These are phyloP conservation scores for Populus deltoides DNA, from an alignment of 345 rosid species.

Conservation along the genomic window DNA sequence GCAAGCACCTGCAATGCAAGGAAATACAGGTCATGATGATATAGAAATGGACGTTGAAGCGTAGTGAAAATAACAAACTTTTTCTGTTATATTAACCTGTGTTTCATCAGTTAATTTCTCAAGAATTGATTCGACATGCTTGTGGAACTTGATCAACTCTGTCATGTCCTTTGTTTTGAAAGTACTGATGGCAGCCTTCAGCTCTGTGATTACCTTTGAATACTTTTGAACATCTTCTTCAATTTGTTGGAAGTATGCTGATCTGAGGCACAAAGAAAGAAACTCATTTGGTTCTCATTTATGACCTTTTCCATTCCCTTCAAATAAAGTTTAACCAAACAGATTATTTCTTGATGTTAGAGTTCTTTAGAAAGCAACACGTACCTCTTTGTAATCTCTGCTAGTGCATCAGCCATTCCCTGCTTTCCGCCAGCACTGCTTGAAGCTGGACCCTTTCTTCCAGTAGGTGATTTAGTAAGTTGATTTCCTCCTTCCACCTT, in stretches of 20 bases:
- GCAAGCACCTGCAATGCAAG: constrained; percentile 59
- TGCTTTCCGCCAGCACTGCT: constrained; percentile 54
- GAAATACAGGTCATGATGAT: neutral
- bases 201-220: constrained; percentile 48
- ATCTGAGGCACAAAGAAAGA: constrained; percentile 37
- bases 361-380: neutral
- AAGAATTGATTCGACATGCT: constrained; percentile 71
- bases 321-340: neutral
- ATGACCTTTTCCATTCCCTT: neutral
- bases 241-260: constrained; percentile 83
- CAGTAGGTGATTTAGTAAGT: constrained; percentile 31
- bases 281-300: constrained; percentile 2
- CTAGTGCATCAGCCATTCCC: constrained; percentile 98
- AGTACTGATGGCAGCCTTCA: constrained; percentile 49
- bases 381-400: constrained; percentile 86
- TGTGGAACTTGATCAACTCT: constrained; percentile 66
- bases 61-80: neutral
- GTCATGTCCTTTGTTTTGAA: constrained; percentile 80
- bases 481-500: constrained; percentile 68
- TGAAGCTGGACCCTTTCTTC: constrained; percentile 33
- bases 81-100: constrained; percentile 43
- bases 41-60: neutral
- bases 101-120: constrained; percentile 86
- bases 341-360: neutral
- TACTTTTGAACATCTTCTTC: constrained; percentile 75